phyloP scores from a whole-genome alignment of 768 basidiomycete genomes.

The Brasilioporus rufonigricans region DNA sequence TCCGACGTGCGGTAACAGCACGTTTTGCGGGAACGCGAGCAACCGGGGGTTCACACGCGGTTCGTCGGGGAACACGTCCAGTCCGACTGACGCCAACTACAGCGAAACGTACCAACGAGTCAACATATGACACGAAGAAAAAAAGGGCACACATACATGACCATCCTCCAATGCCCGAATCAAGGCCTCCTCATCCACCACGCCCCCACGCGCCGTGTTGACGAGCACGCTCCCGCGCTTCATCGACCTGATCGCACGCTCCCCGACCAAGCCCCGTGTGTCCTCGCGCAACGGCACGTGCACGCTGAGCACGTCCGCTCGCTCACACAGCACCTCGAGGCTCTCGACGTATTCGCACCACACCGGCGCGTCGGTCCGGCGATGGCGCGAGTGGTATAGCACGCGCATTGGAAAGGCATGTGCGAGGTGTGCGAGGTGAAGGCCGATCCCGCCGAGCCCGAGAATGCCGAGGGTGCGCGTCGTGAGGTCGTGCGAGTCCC shows the following conservation, averaged over 20 bases:
- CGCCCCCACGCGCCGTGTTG: slow-evolving; percentile 86
- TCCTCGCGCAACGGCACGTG: slow-evolving; percentile 77
- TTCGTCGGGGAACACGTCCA: slow-evolving; percentile 87
- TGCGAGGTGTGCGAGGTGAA: slow-evolving; percentile 65
- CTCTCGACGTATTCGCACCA: slow-evolving; percentile 80
- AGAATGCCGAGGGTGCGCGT: slow-evolving; percentile 70
- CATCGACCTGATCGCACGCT: slow-evolving; percentile 71
- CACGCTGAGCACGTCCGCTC: slow-evolving; percentile 82
- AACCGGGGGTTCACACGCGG: slow-evolving; percentile 76
- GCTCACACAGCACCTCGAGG: slow-evolving; percentile 57
- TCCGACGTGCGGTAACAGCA: slow-evolving; percentile 90
- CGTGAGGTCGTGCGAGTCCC: slow-evolving; percentile 58
- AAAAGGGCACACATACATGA: slow-evolving; percentile 55
- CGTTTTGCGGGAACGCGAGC: slow-evolving; percentile 75
- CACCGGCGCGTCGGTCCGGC: slow-evolving; percentile 51
- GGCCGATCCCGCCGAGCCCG: slow-evolving; percentile 76
- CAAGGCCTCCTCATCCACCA: slow-evolving; percentile 85
- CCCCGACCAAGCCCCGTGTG: slow-evolving; percentile 70
- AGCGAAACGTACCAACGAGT: too few species aligned
- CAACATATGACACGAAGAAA: background rate
- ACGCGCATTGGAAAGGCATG: slow-evolving; percentile 88
- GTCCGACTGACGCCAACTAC: slow-evolving; percentile 46
- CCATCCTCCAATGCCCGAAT: slow-evolving; percentile 83
- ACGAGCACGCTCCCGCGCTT: slow-evolving; percentile 78
- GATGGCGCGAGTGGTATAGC: slow-evolving; percentile 72